Conservation (phyloP, 345 rosid species). For the Hibiscus tridactylites region DNA sequence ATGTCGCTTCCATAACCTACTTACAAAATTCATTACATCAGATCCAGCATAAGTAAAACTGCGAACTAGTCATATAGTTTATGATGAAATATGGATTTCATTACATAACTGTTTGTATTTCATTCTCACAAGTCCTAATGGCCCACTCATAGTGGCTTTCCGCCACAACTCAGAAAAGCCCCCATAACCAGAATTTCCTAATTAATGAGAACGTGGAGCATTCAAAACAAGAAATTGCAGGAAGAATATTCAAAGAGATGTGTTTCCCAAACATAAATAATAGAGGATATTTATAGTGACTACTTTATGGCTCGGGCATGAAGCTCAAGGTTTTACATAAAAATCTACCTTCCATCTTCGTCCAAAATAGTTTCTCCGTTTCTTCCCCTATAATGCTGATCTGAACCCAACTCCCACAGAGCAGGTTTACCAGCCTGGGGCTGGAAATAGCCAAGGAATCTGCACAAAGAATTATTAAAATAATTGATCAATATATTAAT, state of each 20-base stretch:
- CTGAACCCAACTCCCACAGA: conserved; percentile 74
- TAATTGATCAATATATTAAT: neutral
- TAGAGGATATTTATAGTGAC: neutral
- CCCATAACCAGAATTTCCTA: neutral
- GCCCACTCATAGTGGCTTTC: neutral
- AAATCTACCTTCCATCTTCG: conserved; percentile 61
- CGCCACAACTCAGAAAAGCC: conserved; percentile 1
- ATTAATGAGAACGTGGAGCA: conserved; percentile 3
- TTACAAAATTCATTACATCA: neutral
- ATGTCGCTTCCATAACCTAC: neutral
- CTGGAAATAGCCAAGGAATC: conserved; percentile 88
- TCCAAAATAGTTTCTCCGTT: conserved; percentile 51
- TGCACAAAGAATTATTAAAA: conserved; percentile 25
- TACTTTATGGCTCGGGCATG: neutral
- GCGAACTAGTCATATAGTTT: neutral
- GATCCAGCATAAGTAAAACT: neutral
- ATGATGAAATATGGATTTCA: neutral
- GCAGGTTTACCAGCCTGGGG: conserved; percentile 68
- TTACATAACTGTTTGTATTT: neutral
- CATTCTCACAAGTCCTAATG: neutral
- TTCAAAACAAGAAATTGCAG: neutral
- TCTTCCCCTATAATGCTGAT: conserved; percentile 40
- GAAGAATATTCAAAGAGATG: conserved; percentile 1
- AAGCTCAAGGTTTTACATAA: conserved; percentile 8
- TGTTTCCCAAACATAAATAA: neutral